These are phyloP conservation scores for Yamadazyma laniorum DNA, from an alignment of 805 yeast species.

Conservation along the genomic window DNA sequence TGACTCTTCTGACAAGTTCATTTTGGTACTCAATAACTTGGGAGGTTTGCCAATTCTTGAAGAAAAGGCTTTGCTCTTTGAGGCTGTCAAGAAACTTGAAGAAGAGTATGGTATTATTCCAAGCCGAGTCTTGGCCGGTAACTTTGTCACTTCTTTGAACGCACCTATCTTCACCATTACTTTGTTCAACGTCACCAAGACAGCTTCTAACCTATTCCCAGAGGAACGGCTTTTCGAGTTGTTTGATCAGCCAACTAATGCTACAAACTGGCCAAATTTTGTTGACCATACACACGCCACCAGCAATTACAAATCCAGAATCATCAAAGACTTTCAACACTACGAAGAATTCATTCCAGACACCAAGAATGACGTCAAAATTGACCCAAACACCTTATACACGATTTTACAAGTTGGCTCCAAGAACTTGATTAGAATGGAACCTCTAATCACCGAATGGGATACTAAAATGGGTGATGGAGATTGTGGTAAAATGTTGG, in stretches of 20 bases:
- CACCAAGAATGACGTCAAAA: conserved; percentile 17
- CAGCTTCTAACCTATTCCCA: conserved; percentile 20
- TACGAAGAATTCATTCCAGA: conserved; percentile 19
- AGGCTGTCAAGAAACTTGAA: conserved; percentile 22
- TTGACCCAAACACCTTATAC: conserved; percentile 16
- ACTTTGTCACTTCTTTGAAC: conserved; percentile 35
- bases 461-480: conserved; percentile 46
- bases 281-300: conserved; percentile 11
- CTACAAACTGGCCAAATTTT: conserved; percentile 29
- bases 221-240: conserved; percentile 23
- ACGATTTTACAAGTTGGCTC: conserved; percentile 22
- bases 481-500: conserved; percentile 40
- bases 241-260: conserved; percentile 29
- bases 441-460: conserved; percentile 38
- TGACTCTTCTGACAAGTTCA: conserved; percentile 25
- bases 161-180: conserved; percentile 39
- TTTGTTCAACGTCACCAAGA: conserved; percentile 31
- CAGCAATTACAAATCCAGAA: conserved; percentile 21
- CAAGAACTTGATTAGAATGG: conserved; percentile 26
- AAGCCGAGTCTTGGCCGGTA: conserved; percentile 30
- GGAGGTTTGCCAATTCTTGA: conserved; percentile 39
- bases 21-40: conserved; percentile 32
- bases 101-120: conserved; percentile 24
- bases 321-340: conserved; percentile 23
- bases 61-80: conserved; percentile 24